Evolutionary conservation across 2,329 filamentous ascomycete species (phyloP).

Genomic region (Beauveria bassiana): DNA sequence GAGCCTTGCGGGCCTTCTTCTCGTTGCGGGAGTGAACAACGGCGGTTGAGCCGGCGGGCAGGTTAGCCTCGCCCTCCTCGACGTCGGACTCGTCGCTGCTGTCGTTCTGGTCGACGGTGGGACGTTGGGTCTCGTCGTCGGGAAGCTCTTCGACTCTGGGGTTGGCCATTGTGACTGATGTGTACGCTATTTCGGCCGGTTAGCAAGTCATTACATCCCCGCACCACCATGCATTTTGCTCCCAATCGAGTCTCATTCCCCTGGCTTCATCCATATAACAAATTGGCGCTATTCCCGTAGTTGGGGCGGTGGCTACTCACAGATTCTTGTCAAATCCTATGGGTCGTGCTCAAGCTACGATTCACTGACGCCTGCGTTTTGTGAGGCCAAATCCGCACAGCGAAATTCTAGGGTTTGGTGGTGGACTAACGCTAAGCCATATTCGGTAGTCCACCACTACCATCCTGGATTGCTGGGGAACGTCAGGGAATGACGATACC

Average conservation of each 20-base stretch:
- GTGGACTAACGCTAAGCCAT: slow-evolving; percentile 27
- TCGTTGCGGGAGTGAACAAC: slow-evolving; percentile 98
- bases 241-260: not conserved
- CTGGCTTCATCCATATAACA: not conserved
- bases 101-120: slow-evolving; percentile 66
- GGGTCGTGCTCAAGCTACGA: slow-evolving; percentile 24
- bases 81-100: slow-evolving; percentile 69
- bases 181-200: slow-evolving; percentile 20
- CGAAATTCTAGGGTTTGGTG: slow-evolving; percentile 41
- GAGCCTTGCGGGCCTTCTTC: slow-evolving; percentile 99
- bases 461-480: slow-evolving; percentile 12
- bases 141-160: slow-evolving; percentile 95
- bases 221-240: not conserved
- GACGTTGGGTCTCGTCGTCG: slow-evolving; percentile 82
- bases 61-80: slow-evolving; percentile 69
- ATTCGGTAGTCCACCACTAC: slow-evolving; percentile 32
- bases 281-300: slow-evolving; percentile 8
- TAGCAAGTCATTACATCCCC: not conserved
- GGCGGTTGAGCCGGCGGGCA: slow-evolving; percentile 77
- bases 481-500: slow-evolving; percentile 1
- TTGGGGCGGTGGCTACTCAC: slow-evolving; percentile 18
- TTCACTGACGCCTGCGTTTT: slow-evolving; percentile 28
- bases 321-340: slow-evolving; percentile 30
- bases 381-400: slow-evolving; percentile 30
- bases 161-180: slow-evolving; percentile 73